Conservation (phyloP, 768 basidiomycete genomes). For the Naematelia aurantialba region DNA sequence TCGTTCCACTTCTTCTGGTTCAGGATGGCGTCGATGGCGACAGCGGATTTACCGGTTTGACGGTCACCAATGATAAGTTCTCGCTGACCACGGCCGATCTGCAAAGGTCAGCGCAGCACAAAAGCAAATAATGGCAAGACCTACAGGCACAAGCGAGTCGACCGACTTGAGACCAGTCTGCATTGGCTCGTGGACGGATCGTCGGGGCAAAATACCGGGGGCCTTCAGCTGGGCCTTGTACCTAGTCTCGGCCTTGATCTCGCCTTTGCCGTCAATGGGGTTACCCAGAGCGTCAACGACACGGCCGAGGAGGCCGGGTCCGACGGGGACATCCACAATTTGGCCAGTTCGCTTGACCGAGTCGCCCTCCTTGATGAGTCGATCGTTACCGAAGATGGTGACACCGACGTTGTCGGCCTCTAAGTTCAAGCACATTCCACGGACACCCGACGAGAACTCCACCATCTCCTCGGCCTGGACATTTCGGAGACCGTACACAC, state of each 20-base stretch:
- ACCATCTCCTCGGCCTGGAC: conserved; percentile 99
- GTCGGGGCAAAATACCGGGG: conserved; percentile 97
- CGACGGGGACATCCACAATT: conserved; percentile 99
- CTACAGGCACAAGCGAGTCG: conserved; percentile 93
- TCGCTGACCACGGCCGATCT: conserved; percentile 99
- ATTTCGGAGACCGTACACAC: conserved; percentile 97
- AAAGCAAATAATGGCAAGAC: conserved; percentile 7
- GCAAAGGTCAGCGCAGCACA: conserved; percentile 8
- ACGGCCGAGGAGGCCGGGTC: conserved; percentile 93
- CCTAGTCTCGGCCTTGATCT: conserved; percentile 87
- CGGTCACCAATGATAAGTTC: conserved; percentile 99
- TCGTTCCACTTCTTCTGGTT: conserved; percentile 99
- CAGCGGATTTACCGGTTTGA: conserved; percentile 94
- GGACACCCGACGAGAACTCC: conserved; percentile 99
- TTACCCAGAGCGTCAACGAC: conserved; percentile 99
- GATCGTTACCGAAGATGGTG: conserved; percentile 81
- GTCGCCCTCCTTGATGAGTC: conserved; percentile 99
- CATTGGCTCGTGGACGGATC: conserved; percentile 98
- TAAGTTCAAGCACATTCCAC: conserved; percentile 99
- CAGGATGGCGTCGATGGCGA: conserved; percentile 99
- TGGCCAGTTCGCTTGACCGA: conserved; percentile 99
- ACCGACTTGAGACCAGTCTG: conserved; percentile 99
- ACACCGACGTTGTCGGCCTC: conserved; percentile 99
- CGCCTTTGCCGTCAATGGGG: conserved; percentile 99
- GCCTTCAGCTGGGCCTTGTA: conserved; percentile 98